Percentiles rank a stretch among this genome's conserved stretches.
Evolutionary conservation across 352 stramenopile genomes (phyloP).

Genomic region (Phytopythium kandeliae): DNA sequence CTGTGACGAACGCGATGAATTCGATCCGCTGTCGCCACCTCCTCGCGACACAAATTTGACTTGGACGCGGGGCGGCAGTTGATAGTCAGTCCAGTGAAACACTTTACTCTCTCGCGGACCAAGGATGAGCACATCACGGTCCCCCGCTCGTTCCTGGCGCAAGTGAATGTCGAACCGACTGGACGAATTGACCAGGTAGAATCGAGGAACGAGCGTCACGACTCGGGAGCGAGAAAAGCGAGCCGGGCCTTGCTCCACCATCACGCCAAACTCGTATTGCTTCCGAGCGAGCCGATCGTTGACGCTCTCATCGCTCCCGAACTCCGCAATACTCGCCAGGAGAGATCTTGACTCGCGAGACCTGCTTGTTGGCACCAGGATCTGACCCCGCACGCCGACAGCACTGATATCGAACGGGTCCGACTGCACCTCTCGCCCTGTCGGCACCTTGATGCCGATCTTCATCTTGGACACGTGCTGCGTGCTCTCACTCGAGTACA

Average conservation of each 20-base stretch:
- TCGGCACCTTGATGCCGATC: slow-evolving; percentile 47
- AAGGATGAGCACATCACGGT: slow-evolving; percentile 36
- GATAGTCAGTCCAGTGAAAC: slow-evolving; percentile 73
- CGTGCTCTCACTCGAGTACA: slow-evolving; percentile 66
- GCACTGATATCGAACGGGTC: slow-evolving; percentile 76
- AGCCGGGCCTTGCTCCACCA: slow-evolving; percentile 75
- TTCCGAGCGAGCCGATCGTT: slow-evolving; percentile 36
- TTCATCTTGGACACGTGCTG: slow-evolving; percentile 70
- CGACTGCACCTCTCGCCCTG: slow-evolving; percentile 51
- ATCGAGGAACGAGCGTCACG: slow-evolving; percentile 75
- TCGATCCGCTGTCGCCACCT: slow-evolving; percentile 10
- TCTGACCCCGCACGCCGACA: slow-evolving; percentile 68
- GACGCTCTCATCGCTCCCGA: slow-evolving; percentile 8
- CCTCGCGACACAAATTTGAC: slow-evolving; percentile 56
- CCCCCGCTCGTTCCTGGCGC: slow-evolving; percentile 48
- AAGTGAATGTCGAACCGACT: slow-evolving; percentile 58
- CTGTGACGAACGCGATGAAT: slow-evolving; percentile 31
- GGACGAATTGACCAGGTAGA: slow-evolving; percentile 77
- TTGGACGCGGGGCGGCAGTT: slow-evolving; percentile 58
- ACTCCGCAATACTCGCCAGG: slow-evolving; percentile 46
- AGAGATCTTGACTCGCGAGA: slow-evolving; percentile 35
- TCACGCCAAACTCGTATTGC: slow-evolving; percentile 82
- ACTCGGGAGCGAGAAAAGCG: slow-evolving; percentile 75
- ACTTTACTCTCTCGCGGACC: slow-evolving; percentile 56
- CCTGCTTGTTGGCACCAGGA: slow-evolving; percentile 47